Evolutionary conservation across 768 basidiomycete genomes (phyloP), one percentile per base, ranked within the genome.

Genomic region (Hortiboletus flavorubellus): DNA sequence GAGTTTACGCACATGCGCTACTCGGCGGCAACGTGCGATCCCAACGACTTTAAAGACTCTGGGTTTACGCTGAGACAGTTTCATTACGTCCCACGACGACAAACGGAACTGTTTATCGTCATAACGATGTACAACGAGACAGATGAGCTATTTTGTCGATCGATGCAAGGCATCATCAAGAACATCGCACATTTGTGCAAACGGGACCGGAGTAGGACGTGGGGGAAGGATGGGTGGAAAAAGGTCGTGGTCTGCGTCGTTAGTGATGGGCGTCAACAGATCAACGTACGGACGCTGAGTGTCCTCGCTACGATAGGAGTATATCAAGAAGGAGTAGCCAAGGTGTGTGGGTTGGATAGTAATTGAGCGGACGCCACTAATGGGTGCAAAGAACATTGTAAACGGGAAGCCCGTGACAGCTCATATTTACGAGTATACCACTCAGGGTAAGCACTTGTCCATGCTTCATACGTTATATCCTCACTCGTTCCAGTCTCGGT

Each of bases 111-210:
- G 15, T 96, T 97, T 74, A 95, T 98, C 62, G 95, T 97, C 41
- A 89, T 98, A 83, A 98, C 95, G 14, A 97, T 98, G 94, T 97
- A 96, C 70, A 96, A 97, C 65, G 93, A 93, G 64, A 85, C 91
- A 62, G 93, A 96, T 68, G 83, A 87, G 64, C 78, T 98, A 6
- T 98, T 98, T 73, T 87, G 86, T 63, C 74, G 94, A 40, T 92
- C 95, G 0, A 94, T 98, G 91, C 90, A 96, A 65, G 95, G 95
- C 48, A 90, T 98, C 7, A 92, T 97, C 72, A 93, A 91, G 80
- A 98, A 98, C 63, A 80, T 98, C 41, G 87, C 86, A 5, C 91
- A 96, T 70, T 70, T 98, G 56, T 93, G 91, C 66, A 90, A 86
- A 60, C 78, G 95, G 21, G 87, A 89, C 43, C 77, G 91, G 46